These are phyloP conservation scores for Abelmoschus esculentus DNA, from an alignment of 345 rosid genomes.

Conservation along the genomic window DNA sequence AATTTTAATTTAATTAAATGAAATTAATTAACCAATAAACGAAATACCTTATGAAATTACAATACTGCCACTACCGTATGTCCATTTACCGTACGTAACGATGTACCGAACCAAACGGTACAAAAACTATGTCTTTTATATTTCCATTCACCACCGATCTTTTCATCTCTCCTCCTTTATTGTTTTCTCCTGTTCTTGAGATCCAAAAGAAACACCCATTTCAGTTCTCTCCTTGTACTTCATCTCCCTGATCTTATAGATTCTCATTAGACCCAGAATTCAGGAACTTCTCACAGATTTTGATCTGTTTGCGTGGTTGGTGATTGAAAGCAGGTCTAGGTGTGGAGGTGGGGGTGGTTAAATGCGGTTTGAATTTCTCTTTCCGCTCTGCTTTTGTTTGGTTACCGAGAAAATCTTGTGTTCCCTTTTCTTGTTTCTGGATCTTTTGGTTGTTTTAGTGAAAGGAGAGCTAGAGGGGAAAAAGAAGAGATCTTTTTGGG, in stretches of 20 bases:
- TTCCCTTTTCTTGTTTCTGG: neutral
- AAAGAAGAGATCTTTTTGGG: constrained; percentile 1
- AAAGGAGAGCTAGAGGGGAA: neutral
- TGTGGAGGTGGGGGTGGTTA: too few relatives aligned
- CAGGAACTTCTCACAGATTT: neutral
- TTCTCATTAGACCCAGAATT: constrained; percentile 9
- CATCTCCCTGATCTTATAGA: neutral
- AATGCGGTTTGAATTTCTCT: neutral
- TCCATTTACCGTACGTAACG: neutral
- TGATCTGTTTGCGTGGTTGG: neutral
- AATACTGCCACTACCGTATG: neutral
- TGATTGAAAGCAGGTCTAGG: neutral
- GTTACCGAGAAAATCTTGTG: neutral
- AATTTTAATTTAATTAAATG: too few relatives aligned
- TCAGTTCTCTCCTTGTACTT: constrained; percentile 4
- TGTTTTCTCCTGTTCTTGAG: neutral
- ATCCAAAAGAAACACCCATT: constrained; percentile 2
- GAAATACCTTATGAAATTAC: neutral
- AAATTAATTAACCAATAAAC: too few relatives aligned
- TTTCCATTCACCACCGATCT: neutral
- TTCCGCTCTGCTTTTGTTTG: constrained; percentile 2
- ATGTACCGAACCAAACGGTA: neutral
- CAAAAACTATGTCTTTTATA: neutral
- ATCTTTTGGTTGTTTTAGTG: constrained; percentile 4
- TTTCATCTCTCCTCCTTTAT: neutral